Evolutionary conservation across 192 early-diverging fungal species (phyloP).

Genomic region (Phlyctochytrium planicorne): DNA sequence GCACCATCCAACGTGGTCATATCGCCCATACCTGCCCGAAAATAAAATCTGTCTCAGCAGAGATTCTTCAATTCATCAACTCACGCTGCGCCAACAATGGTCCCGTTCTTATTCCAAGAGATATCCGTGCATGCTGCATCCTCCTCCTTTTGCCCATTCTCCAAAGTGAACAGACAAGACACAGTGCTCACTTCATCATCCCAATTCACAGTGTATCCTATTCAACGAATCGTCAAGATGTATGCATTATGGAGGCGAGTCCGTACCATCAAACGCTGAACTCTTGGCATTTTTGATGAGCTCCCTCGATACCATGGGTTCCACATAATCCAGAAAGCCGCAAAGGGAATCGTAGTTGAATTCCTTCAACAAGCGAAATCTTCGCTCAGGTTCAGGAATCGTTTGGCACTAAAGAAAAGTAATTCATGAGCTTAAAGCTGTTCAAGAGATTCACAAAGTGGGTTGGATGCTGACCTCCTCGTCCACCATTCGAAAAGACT

Average conservation of each 20-base stretch:
- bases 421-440: neutral
- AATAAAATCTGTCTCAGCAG: neutral
- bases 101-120: slow-evolving; percentile 48
- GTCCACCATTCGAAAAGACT: slow-evolving; percentile 10
- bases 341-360: slow-evolving; percentile 29
- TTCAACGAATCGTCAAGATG: neutral
- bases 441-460: neutral
- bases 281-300: slow-evolving; percentile 44
- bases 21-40: slow-evolving; percentile 25
- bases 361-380: slow-evolving; percentile 15
- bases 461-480: slow-evolving; percentile 12
- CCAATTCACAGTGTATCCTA: slow-evolving; percentile 48
- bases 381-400: slow-evolving; percentile 13
- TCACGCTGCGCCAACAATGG: slow-evolving; percentile 34
- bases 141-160: slow-evolving; percentile 17
- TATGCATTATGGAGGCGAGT: neutral
- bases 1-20: slow-evolving; percentile 45
- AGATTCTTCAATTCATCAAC: slow-evolving; percentile 1
- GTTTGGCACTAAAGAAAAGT: slow-evolving; percentile 39
- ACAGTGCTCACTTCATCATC: slow-evolving; percentile 35
- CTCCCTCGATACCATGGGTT: slow-evolving; percentile 39
- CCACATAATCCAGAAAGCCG: slow-evolving; percentile 33
- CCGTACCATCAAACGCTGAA: slow-evolving; percentile 44
- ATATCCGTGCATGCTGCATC: slow-evolving; percentile 34
- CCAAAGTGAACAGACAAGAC: slow-evolving; percentile 31